A percentile compares a stretch with the other conserved stretches of the same genome.
phyloP scores from a whole-genome alignment of 2,329 filamentous ascomycete species.

The Aureobasidium lini region DNA sequence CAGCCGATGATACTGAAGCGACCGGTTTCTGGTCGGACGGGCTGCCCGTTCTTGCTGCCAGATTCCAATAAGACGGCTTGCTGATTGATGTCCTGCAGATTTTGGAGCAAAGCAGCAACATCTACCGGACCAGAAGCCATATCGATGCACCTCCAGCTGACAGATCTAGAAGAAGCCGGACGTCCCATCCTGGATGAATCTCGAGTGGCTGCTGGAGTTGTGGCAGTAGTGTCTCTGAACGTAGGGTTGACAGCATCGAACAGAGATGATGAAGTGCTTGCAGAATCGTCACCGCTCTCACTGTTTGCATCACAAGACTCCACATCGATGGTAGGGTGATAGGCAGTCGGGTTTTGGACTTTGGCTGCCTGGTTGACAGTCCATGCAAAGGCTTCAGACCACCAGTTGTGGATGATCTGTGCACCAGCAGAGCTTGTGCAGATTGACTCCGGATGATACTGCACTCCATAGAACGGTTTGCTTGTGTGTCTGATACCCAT shows the following conservation, averaged over 20 bases:
- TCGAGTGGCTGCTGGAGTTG: conserved; percentile 2
- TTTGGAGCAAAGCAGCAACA: conserved; percentile 30
- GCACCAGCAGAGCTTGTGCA: conserved; percentile 66
- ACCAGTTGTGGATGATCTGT: conserved; percentile 67
- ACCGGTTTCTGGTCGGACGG: conserved; percentile 44
- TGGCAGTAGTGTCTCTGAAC: neutral
- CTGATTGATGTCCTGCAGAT: conserved; percentile 26
- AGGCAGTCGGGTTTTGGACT: neutral
- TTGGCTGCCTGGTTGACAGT: neutral
- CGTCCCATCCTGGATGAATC: conserved; percentile 5
- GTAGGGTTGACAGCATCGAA: conserved; percentile 11
- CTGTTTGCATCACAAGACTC: neutral
- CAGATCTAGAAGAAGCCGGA: neutral
- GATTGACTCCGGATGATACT: conserved; percentile 85
- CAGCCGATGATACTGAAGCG: conserved; percentile 69
- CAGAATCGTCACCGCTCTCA: neutral
- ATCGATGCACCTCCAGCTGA: conserved; percentile 6
- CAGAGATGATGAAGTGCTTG: conserved; percentile 9
- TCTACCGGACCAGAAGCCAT: conserved; percentile 18
- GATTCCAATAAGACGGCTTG: conserved; percentile 43
- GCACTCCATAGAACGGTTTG: conserved; percentile 77
- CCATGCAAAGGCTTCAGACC: conserved; percentile 45
- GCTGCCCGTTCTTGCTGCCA: conserved; percentile 33
- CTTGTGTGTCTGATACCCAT: conserved; percentile 65
- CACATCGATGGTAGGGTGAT: neutral